These are phyloP conservation scores for Alternaria sp. DNA, from an alignment of 2,329 filamentous ascomycete species.

Conservation along the genomic window DNA sequence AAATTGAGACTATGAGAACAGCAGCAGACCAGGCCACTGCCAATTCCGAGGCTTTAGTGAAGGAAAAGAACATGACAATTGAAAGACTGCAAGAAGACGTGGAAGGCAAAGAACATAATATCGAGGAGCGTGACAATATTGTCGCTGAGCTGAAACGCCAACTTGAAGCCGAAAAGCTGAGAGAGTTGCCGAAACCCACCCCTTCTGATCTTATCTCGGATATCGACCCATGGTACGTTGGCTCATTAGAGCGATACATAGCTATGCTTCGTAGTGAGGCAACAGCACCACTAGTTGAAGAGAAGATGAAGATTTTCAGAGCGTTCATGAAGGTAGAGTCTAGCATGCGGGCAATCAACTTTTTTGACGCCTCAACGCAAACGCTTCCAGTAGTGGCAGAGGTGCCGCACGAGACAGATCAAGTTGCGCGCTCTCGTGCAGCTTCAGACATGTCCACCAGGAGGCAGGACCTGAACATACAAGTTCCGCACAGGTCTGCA, in stretches of 20 bases:
- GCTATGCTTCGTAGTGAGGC: slow-evolving; percentile 64
- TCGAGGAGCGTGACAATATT: slow-evolving; percentile 9
- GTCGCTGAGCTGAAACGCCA: slow-evolving; percentile 12
- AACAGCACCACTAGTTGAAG: slow-evolving; percentile 55
- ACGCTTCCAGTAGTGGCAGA: slow-evolving; percentile 13
- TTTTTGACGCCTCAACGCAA: slow-evolving; percentile 42
- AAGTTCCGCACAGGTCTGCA: slow-evolving; percentile 22
- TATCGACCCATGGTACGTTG: slow-evolving; percentile 66
- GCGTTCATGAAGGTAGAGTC: slow-evolving; percentile 55
- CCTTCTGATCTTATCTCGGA: slow-evolving; percentile 57
- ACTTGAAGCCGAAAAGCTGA: slow-evolving; percentile 37
- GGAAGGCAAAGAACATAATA: slow-evolving; percentile 38
- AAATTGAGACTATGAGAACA: slow-evolving; percentile 30
- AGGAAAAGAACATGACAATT: slow-evolving; percentile 41
- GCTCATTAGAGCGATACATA: slow-evolving; percentile 64
- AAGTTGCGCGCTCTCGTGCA: slow-evolving; percentile 6
- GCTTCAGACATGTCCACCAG: slow-evolving; percentile 16
- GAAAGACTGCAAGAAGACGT: slow-evolving; percentile 46
- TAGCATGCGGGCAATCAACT: slow-evolving; percentile 54
- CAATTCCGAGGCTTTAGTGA: slow-evolving; percentile 32
- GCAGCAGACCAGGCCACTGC: slow-evolving; percentile 33
- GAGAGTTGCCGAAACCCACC: slow-evolving; percentile 33
- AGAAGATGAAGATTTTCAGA: slow-evolving; percentile 64
- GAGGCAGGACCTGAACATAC: slow-evolving; percentile 29
- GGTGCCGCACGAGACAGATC: slow-evolving; percentile 6